Evolutionary conservation across 495 filamentous ascomycete species (phyloP).

Genomic region (Aspergillus conjunctus): DNA sequence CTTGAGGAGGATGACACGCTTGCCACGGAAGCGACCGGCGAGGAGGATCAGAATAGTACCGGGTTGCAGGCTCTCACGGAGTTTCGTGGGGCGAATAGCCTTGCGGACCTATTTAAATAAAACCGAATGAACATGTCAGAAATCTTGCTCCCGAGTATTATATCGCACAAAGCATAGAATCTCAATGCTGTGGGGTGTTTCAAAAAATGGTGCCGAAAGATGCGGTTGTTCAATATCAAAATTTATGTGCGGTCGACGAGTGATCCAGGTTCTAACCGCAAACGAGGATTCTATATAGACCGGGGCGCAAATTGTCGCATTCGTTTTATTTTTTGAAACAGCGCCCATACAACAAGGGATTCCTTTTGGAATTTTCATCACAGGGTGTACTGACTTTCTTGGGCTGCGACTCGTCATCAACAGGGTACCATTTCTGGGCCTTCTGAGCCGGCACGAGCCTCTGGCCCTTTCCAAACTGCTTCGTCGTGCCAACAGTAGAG

Average conservation of each 20-base stretch:
- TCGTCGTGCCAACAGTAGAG: slow-evolving; percentile 63
- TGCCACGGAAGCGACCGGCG: slow-evolving; percentile 99
- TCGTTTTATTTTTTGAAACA: slow-evolving; percentile 30
- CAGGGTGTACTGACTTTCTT: slow-evolving; percentile 77
- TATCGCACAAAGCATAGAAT: background rate
- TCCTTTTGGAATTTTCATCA: slow-evolving; percentile 17
- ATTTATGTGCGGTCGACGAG: slow-evolving; percentile 20
- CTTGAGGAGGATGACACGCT: slow-evolving; percentile 99
- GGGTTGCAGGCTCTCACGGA: slow-evolving; percentile 83
- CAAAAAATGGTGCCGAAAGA: slow-evolving; percentile 9
- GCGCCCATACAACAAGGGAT: slow-evolving; percentile 25
- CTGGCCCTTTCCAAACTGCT: slow-evolving; percentile 97
- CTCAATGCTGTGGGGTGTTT: background rate
- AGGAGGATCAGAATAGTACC: slow-evolving; percentile 97
- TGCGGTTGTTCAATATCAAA: slow-evolving; percentile 30
- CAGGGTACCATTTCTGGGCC: slow-evolving; percentile 99
- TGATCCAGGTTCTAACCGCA: slow-evolving; percentile 17
- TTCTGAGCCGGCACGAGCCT: slow-evolving; percentile 86
- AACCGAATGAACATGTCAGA: slow-evolving; percentile 38
- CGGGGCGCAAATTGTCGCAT: slow-evolving; percentile 38
- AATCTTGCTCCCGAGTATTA: slow-evolving; percentile 19
- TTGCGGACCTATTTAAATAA: slow-evolving; percentile 78
- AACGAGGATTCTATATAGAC: slow-evolving; percentile 19
- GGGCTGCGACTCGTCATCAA: slow-evolving; percentile 84
- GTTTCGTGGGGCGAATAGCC: slow-evolving; percentile 78